These are phyloP conservation scores for Aspergillus affinis DNA, from an alignment of 495 filamentous ascomycete genomes.

Conservation along the genomic window DNA sequence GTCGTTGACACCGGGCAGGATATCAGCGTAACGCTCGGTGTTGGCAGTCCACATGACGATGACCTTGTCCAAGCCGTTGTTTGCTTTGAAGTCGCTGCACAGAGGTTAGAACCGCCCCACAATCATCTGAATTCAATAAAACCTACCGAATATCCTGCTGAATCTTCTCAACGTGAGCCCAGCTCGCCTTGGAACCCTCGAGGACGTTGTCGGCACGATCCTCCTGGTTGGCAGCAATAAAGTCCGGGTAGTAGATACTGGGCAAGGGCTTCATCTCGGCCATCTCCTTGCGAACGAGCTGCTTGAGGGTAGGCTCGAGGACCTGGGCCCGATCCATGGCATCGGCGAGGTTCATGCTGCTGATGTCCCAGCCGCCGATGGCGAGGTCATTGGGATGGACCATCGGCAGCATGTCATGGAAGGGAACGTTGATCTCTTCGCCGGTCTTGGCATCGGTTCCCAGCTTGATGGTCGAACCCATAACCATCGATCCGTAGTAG, in stretches of 20 bases:
- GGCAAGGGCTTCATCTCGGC: slow-evolving; percentile 83
- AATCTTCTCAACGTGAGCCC: slow-evolving; percentile 88
- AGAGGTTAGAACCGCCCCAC: slow-evolving; percentile 1
- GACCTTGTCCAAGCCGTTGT: slow-evolving; percentile 87
- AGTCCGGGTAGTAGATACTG: slow-evolving; percentile 98
- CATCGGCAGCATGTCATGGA: slow-evolving; percentile 94
- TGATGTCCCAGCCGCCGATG: slow-evolving; percentile 98
- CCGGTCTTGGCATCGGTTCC: slow-evolving; percentile 81
- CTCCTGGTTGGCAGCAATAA: slow-evolving; percentile 98
- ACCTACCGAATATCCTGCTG: slow-evolving; percentile 90
- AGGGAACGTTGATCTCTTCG: slow-evolving; percentile 93
- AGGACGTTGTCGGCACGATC: slow-evolving; percentile 93
- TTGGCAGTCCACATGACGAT: slow-evolving; percentile 99
- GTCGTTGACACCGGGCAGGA: slow-evolving; percentile 89
- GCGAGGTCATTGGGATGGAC: slow-evolving; percentile 95
- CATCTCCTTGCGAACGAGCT: slow-evolving; percentile 90
- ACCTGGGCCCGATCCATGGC: slow-evolving; percentile 96
- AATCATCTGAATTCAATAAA: not conserved
- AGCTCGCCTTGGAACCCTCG: slow-evolving; percentile 76
- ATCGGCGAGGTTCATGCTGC: slow-evolving; percentile 77
- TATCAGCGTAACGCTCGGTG: slow-evolving; percentile 92
- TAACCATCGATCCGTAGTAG: slow-evolving; percentile 97
- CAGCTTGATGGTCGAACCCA: slow-evolving; percentile 96
- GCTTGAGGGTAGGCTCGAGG: slow-evolving; percentile 89
- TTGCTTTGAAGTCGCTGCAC: slow-evolving; percentile 80